phyloP scores from a whole-genome alignment of 2,329 filamentous ascomycete genomes.

The Penicillium sp. region DNA sequence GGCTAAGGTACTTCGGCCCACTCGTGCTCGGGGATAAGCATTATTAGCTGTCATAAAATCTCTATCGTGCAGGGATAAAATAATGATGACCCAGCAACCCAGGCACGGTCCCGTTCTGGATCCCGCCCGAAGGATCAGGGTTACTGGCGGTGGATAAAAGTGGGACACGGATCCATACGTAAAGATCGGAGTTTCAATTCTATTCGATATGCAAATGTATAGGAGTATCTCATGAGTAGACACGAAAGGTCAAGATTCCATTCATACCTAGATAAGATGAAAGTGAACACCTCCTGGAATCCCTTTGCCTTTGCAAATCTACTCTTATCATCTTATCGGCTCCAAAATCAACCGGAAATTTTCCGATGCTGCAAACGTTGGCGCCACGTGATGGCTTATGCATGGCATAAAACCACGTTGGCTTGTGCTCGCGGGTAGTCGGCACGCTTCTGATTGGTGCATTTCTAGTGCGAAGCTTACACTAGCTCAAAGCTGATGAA shows the following conservation, averaged over 20 bases:
- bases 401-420: conserved; percentile 10
- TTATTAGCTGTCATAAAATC: conserved; percentile 10
- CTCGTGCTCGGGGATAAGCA: conserved; percentile 6
- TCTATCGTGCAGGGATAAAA: conserved; percentile 8
- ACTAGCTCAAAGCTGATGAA: no score
- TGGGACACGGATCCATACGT: background rate
- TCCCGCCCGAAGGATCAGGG: conserved; percentile 3
- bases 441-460: conserved; percentile 16
- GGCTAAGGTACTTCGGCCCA: no score
- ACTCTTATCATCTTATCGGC: no score
- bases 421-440: conserved; percentile 14
- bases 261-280: no score
- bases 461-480: background rate
- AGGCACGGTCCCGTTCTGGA: background rate
- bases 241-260: no score
- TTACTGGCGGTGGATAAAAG: background rate
- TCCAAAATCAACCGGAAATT: no score
- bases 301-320: no score
- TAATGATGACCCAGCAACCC: background rate
- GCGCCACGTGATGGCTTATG: conserved; percentile 14
- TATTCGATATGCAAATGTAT: no score
- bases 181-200: no score
- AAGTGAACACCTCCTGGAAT: no score
- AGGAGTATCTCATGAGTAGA: no score
- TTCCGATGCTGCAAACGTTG: conserved; percentile 4